A percentile compares a stretch with the other conserved stretches of the same genome.
Evolutionary conservation across 139 green algal species (phyloP).

Genomic region (Closterium sp.): DNA sequence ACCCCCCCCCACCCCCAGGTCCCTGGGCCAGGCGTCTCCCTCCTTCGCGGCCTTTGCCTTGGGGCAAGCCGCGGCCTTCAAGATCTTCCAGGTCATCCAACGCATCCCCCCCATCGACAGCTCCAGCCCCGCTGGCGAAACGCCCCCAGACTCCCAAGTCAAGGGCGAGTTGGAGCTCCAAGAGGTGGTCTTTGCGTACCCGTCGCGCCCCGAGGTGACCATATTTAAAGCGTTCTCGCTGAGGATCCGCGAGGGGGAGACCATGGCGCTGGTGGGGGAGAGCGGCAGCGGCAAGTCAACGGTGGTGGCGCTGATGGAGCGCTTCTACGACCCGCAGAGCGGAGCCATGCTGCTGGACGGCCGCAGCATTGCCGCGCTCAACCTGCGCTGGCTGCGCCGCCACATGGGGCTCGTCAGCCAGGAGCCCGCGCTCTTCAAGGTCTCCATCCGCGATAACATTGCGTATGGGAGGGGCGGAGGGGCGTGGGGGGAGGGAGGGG

Average conservation of each 20-base stretch:
- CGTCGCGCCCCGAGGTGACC: constrained; percentile 17
- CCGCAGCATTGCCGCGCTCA: constrained; percentile 68
- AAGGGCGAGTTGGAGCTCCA: constrained; percentile 18
- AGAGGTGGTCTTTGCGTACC: constrained; percentile 50
- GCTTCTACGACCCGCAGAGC: constrained; percentile 75
- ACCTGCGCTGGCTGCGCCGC: constrained; percentile 75
- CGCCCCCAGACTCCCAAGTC: not conserved
- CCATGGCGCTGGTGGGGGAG: constrained; percentile 86
- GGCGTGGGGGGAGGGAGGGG: not conserved
- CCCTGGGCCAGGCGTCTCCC: constrained; percentile 44
- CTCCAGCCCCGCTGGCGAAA: constrained; percentile 1
- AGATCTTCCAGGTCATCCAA: constrained; percentile 49
- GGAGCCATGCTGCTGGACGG: constrained; percentile 75
- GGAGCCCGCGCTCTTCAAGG: constrained; percentile 80
- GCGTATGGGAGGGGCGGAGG: constrained; percentile 38
- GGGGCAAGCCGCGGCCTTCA: constrained; percentile 33
- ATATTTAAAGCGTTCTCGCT: constrained; percentile 41
- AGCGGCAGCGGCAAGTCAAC: constrained; percentile 91
- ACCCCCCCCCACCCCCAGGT: constrained; percentile 10
- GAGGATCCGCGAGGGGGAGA: constrained; percentile 39
- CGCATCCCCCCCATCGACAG: constrained; percentile 38
- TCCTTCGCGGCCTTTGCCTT: constrained; percentile 17
- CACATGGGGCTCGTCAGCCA: constrained; percentile 84
- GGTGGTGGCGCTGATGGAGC: constrained; percentile 82
- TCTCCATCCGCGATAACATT: constrained; percentile 54